Evolutionary conservation across 2,329 filamentous ascomycete species (phyloP), one percentile per base, ranked within the genome.

Genomic region (Tolypocladium ophioglossoides): DNA sequence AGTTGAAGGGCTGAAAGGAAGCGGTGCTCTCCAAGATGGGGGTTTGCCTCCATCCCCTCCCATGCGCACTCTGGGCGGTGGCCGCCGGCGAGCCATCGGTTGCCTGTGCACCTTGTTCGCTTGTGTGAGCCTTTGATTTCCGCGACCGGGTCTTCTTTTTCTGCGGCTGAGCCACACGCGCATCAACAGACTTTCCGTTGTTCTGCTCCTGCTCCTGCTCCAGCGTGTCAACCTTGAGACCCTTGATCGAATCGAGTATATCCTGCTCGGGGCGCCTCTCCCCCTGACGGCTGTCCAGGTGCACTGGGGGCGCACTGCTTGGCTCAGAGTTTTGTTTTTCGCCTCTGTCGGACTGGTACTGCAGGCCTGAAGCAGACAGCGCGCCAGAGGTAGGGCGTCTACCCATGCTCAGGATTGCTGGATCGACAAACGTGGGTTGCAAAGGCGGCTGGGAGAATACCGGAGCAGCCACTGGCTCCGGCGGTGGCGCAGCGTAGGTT

Each of bases 401-500:
- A 24, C 75, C 75, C 51, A 89, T 80, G 65, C 88, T 91, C 48
- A 95, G 67, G 54, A 95, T 95, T 4, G 89, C 89, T 12, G 89
- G 89, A 62, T 95, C 89, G n/a, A 85, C 78, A 63, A 94, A 90
- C 0, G 75, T 63, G 34, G 72, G 61, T 58, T 72, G 67, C 52
- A 61, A 56, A 47, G 63, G 60, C 39, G 63, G 67, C 52, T 63
- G 58, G n/a, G 64, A 55, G 24, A 66, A 54, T 6, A 59, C 52
- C 18, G 68, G 59, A 16, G 65, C 62, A 24, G 65, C 55, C 44
- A 61, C 52, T 54, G 63, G 53, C 58, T 61, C 61, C 54, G 58
- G 54, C 32, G 60, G 52, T 24, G 66, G 61, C 55, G 64, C 59
- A 22, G 59, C 53, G 41, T 67, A 63, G 5, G 63, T 63, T n/a